phyloP scores from a whole-genome alignment of 2,329 filamentous ascomycete genomes.

The Sporothrix pseudoabietina region DNA sequence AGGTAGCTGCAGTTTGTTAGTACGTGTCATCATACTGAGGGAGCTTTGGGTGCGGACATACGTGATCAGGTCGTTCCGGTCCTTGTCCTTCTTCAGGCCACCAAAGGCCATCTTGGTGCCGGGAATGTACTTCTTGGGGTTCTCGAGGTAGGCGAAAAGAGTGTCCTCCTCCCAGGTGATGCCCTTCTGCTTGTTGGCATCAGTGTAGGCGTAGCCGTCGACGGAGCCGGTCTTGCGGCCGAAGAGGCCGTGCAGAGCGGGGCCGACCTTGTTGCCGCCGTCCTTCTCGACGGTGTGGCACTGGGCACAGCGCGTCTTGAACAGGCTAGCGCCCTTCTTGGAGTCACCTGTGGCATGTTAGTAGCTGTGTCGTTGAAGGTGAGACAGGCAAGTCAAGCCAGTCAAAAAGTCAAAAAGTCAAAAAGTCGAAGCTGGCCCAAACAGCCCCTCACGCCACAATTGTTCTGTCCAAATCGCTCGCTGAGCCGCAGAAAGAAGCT shows the following conservation, averaged over 20 bases:
- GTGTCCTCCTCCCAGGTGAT: slow-evolving; percentile 84
- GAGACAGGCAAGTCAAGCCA: not conserved
- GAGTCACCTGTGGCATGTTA: slow-evolving; percentile 67
- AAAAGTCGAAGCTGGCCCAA: not conserved
- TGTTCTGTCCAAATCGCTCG: not conserved
- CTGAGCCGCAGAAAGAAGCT: not conserved
- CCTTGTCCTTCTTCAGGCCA: slow-evolving; percentile 99
- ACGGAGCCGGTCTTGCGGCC: slow-evolving; percentile 92
- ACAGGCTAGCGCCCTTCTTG: slow-evolving; percentile 97
- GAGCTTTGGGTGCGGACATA: slow-evolving; percentile 52
- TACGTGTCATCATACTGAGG: not conserved
- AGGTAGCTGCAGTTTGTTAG: slow-evolving; percentile 56
- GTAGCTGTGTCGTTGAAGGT: not conserved
- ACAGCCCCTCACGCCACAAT: not conserved
- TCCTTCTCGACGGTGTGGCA: slow-evolving; percentile 94
- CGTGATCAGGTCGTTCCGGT: slow-evolving; percentile 98
- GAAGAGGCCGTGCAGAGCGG: slow-evolving; percentile 95
- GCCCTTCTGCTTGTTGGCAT: slow-evolving; percentile 98
- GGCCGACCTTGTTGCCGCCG: slow-evolving; percentile 97
- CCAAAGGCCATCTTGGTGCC: slow-evolving; percentile 99
- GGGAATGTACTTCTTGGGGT: slow-evolving; percentile 99
- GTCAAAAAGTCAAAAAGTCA: not conserved
- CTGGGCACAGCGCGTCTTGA: slow-evolving; percentile 98
- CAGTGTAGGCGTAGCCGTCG: slow-evolving; percentile 94
- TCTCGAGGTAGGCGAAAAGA: slow-evolving; percentile 98